Evolutionary conservation across 768 basidiomycete genomes (phyloP).

Genomic region (Lyophyllum decastes): DNA sequence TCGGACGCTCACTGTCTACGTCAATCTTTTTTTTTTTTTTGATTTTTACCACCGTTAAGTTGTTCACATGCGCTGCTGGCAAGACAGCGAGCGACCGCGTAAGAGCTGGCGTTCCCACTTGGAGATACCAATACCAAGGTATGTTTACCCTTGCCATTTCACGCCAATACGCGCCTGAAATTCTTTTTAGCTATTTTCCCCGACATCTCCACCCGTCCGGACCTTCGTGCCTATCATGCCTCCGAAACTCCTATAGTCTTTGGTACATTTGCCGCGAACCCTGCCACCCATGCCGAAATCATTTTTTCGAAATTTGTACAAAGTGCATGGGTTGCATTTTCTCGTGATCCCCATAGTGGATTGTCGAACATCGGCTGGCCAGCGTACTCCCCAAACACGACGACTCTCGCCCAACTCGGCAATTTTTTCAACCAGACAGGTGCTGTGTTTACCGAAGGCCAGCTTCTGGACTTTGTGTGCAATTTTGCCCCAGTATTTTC

Average conservation of each 20-base stretch:
- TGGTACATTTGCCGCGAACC: constrained; percentile 31
- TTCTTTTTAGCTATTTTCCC: constrained; percentile 33
- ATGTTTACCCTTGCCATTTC: constrained; percentile 13
- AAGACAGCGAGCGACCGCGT: constrained; percentile 25
- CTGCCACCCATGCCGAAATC: constrained; percentile 24
- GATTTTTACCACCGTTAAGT: neutral
- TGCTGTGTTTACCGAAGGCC: constrained; percentile 13
- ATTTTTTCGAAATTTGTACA: constrained; percentile 35
- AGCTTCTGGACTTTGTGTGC: constrained; percentile 16
- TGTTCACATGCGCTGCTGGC: constrained; percentile 34
- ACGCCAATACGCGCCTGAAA: too few relatives aligned
- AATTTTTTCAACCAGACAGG: constrained; percentile 16
- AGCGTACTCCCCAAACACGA: constrained; percentile 20
- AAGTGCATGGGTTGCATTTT: constrained; percentile 42
- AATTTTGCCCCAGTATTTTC: constrained; percentile 5
- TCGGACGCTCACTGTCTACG: constrained; percentile 1
- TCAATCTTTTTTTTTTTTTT: neutral
- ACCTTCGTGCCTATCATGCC: constrained; percentile 38
- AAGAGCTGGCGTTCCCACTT: constrained; percentile 23
- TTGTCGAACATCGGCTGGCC: constrained; percentile 28
- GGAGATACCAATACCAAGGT: constrained; percentile 24
- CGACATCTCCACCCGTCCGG: constrained; percentile 32
- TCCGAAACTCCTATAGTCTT: constrained; percentile 42
- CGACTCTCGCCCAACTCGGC: constrained; percentile 19
- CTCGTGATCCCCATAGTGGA: constrained; percentile 36